Evolutionary conservation across 1,284 basidiomycete genomes (phyloP).

Genomic region (Ceratobasidium sp.): DNA sequence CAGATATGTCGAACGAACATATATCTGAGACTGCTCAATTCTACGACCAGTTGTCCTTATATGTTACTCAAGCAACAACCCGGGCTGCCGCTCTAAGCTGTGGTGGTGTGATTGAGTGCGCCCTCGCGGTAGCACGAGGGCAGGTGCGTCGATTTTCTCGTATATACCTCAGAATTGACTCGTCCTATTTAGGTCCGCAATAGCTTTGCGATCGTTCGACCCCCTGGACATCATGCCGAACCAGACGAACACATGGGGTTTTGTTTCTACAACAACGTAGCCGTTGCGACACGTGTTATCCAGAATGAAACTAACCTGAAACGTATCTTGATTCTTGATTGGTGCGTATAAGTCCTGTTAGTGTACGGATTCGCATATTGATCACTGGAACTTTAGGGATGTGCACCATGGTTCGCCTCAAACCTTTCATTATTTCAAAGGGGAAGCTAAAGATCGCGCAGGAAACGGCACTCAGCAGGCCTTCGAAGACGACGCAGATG

Average conservation of each 20-base stretch:
- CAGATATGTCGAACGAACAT: slow-evolving; percentile 76
- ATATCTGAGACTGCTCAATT: slow-evolving; percentile 75
- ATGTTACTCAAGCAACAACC: slow-evolving; percentile 87
- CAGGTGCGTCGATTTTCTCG: slow-evolving; percentile 56
- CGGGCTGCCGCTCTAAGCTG: slow-evolving; percentile 87
- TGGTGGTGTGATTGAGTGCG: slow-evolving; percentile 93
- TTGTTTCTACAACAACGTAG: slow-evolving; percentile 99
- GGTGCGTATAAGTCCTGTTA: slow-evolving; percentile 73
- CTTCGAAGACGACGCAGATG: slow-evolving; percentile 89
- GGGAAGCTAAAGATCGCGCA: slow-evolving; percentile 49
- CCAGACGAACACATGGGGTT: slow-evolving; percentile 99
- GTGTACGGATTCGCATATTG: no score
- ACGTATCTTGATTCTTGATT: slow-evolving; percentile 92
- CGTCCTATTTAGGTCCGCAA: slow-evolving; percentile 59
- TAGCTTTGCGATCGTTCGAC: slow-evolving; percentile 93
- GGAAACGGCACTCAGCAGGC: slow-evolving; percentile 97
- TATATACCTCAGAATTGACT: background rate
- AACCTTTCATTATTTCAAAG: background rate
- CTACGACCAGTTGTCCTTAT: slow-evolving; percentile 90
- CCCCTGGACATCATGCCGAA: slow-evolving; percentile 98
- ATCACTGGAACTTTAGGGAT: slow-evolving; percentile 67
- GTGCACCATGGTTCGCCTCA: slow-evolving; percentile 84
- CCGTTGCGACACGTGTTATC: slow-evolving; percentile 85
- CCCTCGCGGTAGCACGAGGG: slow-evolving; percentile 83
- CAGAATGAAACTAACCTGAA: slow-evolving; percentile 73